Base-by-base conservation (phyloP, 2,329 filamentous ascomycete genomes). In the Pseudocercospora fuligena region DNA sequence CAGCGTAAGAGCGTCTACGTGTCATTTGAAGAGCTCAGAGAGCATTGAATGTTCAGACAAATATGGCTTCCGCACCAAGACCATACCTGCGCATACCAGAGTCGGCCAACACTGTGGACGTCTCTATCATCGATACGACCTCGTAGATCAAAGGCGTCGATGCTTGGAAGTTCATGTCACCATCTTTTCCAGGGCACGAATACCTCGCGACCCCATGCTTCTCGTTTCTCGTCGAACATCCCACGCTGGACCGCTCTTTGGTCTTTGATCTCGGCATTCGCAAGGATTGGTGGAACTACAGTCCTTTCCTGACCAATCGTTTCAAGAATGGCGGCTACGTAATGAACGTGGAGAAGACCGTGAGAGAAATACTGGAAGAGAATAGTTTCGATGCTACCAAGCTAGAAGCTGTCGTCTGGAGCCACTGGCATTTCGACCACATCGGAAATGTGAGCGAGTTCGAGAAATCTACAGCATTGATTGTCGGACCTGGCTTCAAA, bases 401-500 rank as follows among this genome's bases (percentile, higher is more conserved):
- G 23, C 19, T 66, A 2, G 61, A 66, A 31, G 47, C 56, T 11
- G 57, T 69, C 3, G 61, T 66, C 21, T 66, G 64, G 51, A 49
- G 51, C n/a, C 83, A 85, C 68, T 81, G 78, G 64, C 75, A 63
- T 66, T 83, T 79, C 73, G 85, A 88, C 70, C 86, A 88, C 65
- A 82, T 80, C 9, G 86, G 85, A 0, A 82, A 86, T 62, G 78
- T 80, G 0, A 78, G 80, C 0, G 77, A 73, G 0, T 88, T 87
- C 61, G 84, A 84, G 0, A 0, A 68, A 0, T 75, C 70, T 0
- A 85, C 84, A 0, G 77, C 81, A 3, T 70, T 88, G 0, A 70
- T 87, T 29, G 84, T 87, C 7, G 86, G 86, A 0, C 82, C 85
- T 0, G 85, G 85, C 0, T 83, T 86, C 73, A 82, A 80, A 60